Conservation (phyloP, 2,329 filamentous ascomycete genomes). For the Pseudogymnoascus sp. region DNA sequence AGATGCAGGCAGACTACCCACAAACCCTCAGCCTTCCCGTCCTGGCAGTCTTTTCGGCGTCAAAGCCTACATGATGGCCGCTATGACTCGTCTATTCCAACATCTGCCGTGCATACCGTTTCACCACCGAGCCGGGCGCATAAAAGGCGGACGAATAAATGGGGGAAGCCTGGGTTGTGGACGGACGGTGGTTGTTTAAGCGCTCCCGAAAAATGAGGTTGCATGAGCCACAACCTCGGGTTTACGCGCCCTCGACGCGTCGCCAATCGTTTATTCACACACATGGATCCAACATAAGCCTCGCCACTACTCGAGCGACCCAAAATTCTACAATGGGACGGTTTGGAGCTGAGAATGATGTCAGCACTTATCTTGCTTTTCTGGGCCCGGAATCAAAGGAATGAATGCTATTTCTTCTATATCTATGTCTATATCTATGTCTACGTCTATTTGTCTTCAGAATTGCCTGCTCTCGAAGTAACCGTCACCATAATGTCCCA, state of each 20-base stretch:
- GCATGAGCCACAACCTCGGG: not conserved
- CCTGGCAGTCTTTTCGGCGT: not conserved
- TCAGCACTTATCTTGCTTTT: not conserved
- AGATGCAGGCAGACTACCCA: not conserved
- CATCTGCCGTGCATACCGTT: slow-evolving; percentile 4
- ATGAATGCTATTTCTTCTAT: not conserved
- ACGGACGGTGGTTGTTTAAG: not conserved
- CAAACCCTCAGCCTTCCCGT: not conserved
- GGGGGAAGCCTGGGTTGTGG: not conserved
- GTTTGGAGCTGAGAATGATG: not conserved
- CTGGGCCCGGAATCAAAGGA: not conserved
- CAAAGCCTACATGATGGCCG: not conserved
- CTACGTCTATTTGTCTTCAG: not conserved
- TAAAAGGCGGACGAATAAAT: not conserved
- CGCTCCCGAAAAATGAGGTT: not conserved
- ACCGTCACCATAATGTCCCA: not conserved
- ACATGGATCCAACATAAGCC: not conserved
- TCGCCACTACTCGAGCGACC: not conserved
- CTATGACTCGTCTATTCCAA: not conserved
- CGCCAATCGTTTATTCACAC: slow-evolving; percentile 1
- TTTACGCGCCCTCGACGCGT: not conserved
- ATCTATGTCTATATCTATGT: not conserved
- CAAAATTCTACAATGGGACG: not conserved
- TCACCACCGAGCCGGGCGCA: not conserved
- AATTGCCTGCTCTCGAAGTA: not conserved